Evolutionary conservation across 1,284 basidiomycete genomes (phyloP), one percentile per base, ranked within the genome.

Genomic region (Fistulinella cinereoalba): DNA sequence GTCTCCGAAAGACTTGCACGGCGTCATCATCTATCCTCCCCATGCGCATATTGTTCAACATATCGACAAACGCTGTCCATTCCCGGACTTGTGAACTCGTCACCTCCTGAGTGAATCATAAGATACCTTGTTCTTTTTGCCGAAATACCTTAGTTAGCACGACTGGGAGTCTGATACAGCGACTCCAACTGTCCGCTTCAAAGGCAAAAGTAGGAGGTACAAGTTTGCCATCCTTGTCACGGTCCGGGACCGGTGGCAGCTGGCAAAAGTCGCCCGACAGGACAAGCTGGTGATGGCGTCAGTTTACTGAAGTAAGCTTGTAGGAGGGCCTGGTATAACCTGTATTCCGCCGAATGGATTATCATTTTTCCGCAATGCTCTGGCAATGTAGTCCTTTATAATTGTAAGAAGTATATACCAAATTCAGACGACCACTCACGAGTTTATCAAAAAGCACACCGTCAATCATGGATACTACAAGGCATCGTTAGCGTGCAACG

Each of bases 251-350:
- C 0, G 97, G 96, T 1, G 97, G 97, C 6, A 99, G 74, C 67
- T 99, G 95, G 70, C 92, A 97, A 70, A 98, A 99, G 64, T 99
- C 95, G 19, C 95, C 95, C 1, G 92, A 95, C 12, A 97, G 76
- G 51, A 95, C 81, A 50, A 99, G 71, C 85, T 75, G 50, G 21
- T 16, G 7, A 41, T 37, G 28, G 41, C 23, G 46, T 50, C 41
- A 49, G 33, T 25, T 16, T 34, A 25, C 21, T 27, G 42, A 31
- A n/a, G n/a, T 34, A 28, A 6, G 31, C 15, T 41, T n/a, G 22
- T 10, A 11, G 34, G 3, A 44, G 6, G 12, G 23, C 18, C 40
- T 38, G 10, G 46, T n/a, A 69, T 21, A 32, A 89, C 89, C 75
- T 96, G 93, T 27, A 99, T 95, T 1, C 95, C 96, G n/a, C 97